These are phyloP conservation scores for Oxyria digyna DNA, from an alignment of 148 eudicot genomes.

Conservation along the genomic window DNA sequence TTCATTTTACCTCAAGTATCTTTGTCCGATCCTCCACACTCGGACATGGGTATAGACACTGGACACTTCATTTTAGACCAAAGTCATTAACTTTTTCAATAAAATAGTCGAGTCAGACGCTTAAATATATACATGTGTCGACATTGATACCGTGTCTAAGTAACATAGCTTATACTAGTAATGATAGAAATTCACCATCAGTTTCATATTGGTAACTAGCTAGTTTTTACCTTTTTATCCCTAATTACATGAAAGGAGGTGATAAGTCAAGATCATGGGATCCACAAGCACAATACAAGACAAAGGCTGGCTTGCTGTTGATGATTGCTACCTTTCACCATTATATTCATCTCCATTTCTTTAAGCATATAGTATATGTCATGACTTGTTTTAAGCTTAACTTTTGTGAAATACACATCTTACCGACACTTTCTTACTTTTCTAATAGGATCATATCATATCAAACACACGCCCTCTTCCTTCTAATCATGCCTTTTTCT, in stretches of 20 bases:
- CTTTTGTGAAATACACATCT: constrained; percentile 3
- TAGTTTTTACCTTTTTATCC: background rate
- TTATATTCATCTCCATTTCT: background rate
- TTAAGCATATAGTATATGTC: background rate
- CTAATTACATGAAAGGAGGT: background rate
- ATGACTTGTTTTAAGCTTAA: background rate
- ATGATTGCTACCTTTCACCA: constrained; percentile 1
- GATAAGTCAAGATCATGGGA: background rate
- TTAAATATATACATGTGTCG: too few relatives aligned
- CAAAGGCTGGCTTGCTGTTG: constrained; percentile 2
- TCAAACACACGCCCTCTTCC: background rate
- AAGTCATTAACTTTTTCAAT: too few relatives aligned
- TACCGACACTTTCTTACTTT: background rate
- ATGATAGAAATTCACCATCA: background rate
- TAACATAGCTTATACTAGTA: too few relatives aligned
- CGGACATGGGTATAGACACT: too few relatives aligned
- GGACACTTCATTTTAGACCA: too few relatives aligned
- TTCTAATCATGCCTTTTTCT: background rate
- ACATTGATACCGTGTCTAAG: too few relatives aligned
- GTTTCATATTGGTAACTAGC: background rate
- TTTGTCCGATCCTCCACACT: too few relatives aligned
- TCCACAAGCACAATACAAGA: constrained; percentile 5
- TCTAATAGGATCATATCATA: background rate
- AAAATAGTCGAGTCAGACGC: background rate
- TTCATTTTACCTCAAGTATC: too few relatives aligned